Conservation (phyloP, 2,329 filamentous ascomycete genomes). For the Laburnicola sp. region DNA sequence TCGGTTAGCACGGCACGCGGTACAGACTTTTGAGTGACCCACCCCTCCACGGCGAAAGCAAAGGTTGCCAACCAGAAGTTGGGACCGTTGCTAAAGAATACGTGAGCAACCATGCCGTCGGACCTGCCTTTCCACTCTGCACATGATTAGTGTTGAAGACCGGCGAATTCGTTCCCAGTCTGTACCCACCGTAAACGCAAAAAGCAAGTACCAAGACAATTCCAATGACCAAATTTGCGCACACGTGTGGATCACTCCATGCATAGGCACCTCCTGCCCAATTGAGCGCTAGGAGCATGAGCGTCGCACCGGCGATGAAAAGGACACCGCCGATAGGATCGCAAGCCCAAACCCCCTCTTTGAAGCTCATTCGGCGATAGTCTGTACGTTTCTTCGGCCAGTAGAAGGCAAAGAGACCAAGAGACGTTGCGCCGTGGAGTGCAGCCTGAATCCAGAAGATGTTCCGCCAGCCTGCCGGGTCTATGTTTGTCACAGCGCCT, state of each 20-base stretch:
- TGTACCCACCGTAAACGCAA: constrained; percentile 31
- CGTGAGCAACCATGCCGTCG: constrained; percentile 60
- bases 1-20: background rate
- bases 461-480: constrained; percentile 55
- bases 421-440: constrained; percentile 54
- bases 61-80: constrained; percentile 61
- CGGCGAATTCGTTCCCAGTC: background rate
- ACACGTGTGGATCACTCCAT: constrained; percentile 32
- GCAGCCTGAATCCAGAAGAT: constrained; percentile 64
- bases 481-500: constrained; percentile 56
- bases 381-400: constrained; percentile 37
- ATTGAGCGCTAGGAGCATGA: constrained; percentile 36
- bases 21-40: background rate
- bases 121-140: constrained; percentile 59
- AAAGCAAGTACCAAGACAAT: constrained; percentile 30
- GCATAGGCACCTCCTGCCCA: constrained; percentile 35
- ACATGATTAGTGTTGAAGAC: background rate
- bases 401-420: constrained; percentile 51
- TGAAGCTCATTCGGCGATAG: constrained; percentile 30
- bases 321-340: constrained; percentile 36
- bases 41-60: constrained; percentile 61
- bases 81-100: constrained; percentile 58
- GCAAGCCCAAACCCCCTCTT: constrained; percentile 34
- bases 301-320: constrained; percentile 28
- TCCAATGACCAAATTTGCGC: constrained; percentile 27